Base-by-base conservation (phyloP, 768 basidiomycete species). In the Neoboletus magnificus region DNA sequence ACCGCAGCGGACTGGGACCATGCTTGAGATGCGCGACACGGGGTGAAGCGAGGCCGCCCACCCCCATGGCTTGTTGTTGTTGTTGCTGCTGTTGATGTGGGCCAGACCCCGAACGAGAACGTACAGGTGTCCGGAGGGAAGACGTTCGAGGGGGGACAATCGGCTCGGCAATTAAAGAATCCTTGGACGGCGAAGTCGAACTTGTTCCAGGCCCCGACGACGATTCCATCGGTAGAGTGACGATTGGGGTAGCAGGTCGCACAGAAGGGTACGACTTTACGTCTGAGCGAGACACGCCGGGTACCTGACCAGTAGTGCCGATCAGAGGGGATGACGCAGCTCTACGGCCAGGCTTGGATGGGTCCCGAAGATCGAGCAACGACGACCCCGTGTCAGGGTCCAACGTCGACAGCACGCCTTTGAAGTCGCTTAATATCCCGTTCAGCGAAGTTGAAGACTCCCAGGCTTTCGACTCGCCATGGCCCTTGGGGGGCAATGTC, bases 371-470 rank as follows among this genome's bases (percentile, higher is more conserved):
- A 66, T 85, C 85, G 54, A 91, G 74, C 23, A 77, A 68, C 44
- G 80, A 70, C 29, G 80, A 68, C 39, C 71, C 71, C 44, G 78
- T 75, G 35, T 78, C 74, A 45, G 84, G 79, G 59, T 86, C 88
- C 57, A 90, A 72, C 56, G 85, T 81, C 58, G 80, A 81, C 53
- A 91, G 76, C 70, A 86, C 82, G 53, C 86, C 88, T 71, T 82
- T 80, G 72, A 93, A 86, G 56, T 91, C 85, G 60, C 79, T 81
- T 47, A 91, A 73, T 58, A 91, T 80, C 39, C 84, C 86, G 65
- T 76, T 77, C 35, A 89, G 70, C 5, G 81, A 74, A 52, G 70
- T 54, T 18, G 75, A 72, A 46, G 69, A 71, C 1, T 76, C 78
- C 79, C 77, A 80, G 25, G 70, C 71, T 7, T 59, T 60, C 25